Conservation (phyloP, 2,329 filamentous ascomycete genomes). For the Talaromyces sp. region DNA sequence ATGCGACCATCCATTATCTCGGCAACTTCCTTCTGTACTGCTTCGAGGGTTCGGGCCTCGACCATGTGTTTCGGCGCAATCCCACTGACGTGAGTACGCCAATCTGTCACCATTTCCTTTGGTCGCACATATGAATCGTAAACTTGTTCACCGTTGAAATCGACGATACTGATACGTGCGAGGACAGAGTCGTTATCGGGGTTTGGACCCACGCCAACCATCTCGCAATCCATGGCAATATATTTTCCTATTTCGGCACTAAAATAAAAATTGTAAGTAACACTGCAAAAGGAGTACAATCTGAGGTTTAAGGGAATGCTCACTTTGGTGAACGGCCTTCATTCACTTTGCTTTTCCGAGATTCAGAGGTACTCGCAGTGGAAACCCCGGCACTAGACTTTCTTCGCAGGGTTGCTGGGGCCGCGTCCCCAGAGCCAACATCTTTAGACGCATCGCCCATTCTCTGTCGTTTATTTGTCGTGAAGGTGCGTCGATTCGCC, state of each 20-base stretch:
- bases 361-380: slow-evolving; percentile 41
- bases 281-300: slow-evolving; percentile 10
- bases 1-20: slow-evolving; percentile 70
- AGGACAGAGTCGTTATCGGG: slow-evolving; percentile 72
- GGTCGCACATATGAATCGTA: slow-evolving; percentile 92
- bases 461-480: slow-evolving; percentile 31
- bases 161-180: slow-evolving; percentile 85
- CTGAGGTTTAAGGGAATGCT: slow-evolving; percentile 21
- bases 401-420: slow-evolving; percentile 61
- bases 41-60: slow-evolving; percentile 69
- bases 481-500: slow-evolving; percentile 10
- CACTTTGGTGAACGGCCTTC: slow-evolving; percentile 59
- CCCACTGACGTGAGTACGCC: slow-evolving; percentile 84
- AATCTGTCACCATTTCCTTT: slow-evolving; percentile 79
- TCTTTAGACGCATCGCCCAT: slow-evolving; percentile 35
- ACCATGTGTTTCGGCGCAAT: slow-evolving; percentile 74
- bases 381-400: slow-evolving; percentile 59
- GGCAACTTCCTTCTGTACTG: slow-evolving; percentile 74
- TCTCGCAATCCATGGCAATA: slow-evolving; percentile 92
- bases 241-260: slow-evolving; percentile 81
- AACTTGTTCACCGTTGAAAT: slow-evolving; percentile 88
- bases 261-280: slow-evolving; percentile 30
- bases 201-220: slow-evolving; percentile 77
- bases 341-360: slow-evolving; percentile 60
- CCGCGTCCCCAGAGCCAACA: slow-evolving; percentile 64